phyloP scores from a whole-genome alignment of 2,329 filamentous ascomycete genomes.

The Aspergillus sp. region DNA sequence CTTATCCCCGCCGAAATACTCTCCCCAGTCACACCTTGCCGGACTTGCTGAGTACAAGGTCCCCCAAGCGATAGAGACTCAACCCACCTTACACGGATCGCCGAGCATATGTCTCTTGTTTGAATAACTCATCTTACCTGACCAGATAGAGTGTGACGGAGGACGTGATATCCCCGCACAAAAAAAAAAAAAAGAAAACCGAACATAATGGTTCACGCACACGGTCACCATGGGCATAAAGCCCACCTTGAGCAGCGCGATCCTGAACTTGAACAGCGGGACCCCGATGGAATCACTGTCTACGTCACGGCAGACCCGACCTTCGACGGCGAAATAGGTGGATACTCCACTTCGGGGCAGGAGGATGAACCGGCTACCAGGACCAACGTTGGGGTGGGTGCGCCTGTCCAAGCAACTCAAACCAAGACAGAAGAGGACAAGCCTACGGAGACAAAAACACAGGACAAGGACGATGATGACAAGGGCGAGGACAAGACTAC shows the following conservation, averaged over 20 bases:
- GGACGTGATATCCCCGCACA: neutral
- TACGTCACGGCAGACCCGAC: constrained; percentile 55
- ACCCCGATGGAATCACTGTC: constrained; percentile 35
- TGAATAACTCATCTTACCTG: neutral
- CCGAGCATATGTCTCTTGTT: constrained; percentile 1
- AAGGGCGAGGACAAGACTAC: constrained; percentile 5
- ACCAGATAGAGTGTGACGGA: neutral
- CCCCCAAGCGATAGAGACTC: neutral
- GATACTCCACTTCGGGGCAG: constrained; percentile 43
- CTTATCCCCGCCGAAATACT: neutral
- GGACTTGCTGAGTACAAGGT: neutral
- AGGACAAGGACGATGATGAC: constrained; percentile 15
- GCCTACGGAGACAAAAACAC: constrained; percentile 10
- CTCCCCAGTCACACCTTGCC: neutral
- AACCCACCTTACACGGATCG: neutral
- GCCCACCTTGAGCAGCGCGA: constrained; percentile 22
- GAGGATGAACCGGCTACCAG: constrained; percentile 8
- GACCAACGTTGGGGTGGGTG: constrained; percentile 28
- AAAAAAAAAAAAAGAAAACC: neutral
- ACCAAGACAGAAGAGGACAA: constrained; percentile 12
- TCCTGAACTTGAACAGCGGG: constrained; percentile 18
- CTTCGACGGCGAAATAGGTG: constrained; percentile 52
- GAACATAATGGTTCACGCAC: constrained; percentile 32
- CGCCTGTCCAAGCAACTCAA: constrained; percentile 24
- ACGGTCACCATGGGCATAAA: constrained; percentile 31